Percentiles rank a stretch among this genome's conserved stretches.
phyloP scores from a whole-genome alignment of 306 rosid genomes.

The Prunus persica region Prunus_persica_NCBIv2 NC_034013.1:10667001-10667500 shows the following conservation, averaged over 20 bases:
- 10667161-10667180: background rate
- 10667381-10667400: background rate
- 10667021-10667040: conserved; percentile 11
- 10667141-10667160: background rate
- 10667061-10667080: background rate
- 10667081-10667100: conserved; percentile 5
- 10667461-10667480: background rate
- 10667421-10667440: background rate
- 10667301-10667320: background rate
- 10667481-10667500: too few relatives aligned
- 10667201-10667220: background rate
- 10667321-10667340: background rate
- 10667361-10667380: background rate
- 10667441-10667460: background rate
- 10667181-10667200: background rate
- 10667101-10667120: background rate
- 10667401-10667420: background rate
- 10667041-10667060: conserved; percentile 6
- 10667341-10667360: background rate
- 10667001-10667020: conserved; percentile 51
- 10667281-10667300: background rate
- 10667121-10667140: background rate
- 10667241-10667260: background rate
- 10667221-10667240: background rate
- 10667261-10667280: background rate